These are phyloP conservation scores for Torulaspora indica DNA, from an alignment of 805 yeast species.

Conservation along the genomic window DNA sequence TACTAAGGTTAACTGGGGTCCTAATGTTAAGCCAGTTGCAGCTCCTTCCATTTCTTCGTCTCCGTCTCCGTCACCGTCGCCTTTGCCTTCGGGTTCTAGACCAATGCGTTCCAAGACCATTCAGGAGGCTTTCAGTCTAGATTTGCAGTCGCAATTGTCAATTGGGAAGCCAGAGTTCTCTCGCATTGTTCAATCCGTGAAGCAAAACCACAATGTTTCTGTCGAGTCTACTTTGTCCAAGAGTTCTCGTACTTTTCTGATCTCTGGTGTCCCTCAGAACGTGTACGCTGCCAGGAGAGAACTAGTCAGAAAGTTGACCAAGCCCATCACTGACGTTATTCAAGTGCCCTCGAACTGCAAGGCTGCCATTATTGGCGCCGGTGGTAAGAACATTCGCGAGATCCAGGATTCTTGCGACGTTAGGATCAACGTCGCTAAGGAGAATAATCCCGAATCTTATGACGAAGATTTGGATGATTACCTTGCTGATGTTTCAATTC, in stretches of 20 bases:
- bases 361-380: constrained; percentile 78
- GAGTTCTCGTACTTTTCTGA: constrained; percentile 75
- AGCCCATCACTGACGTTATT: constrained; percentile 59
- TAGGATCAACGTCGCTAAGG: constrained; percentile 53
- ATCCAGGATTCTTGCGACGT: constrained; percentile 68
- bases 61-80: constrained; percentile 21
- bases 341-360: constrained; percentile 72
- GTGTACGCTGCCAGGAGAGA: constrained; percentile 71
- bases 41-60: constrained; percentile 20
- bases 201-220: constrained; percentile 53
- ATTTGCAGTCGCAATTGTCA: constrained; percentile 60
- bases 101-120: constrained; percentile 54
- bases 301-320: constrained; percentile 68
- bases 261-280: constrained; percentile 65
- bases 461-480: constrained; percentile 58
- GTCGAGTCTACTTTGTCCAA: constrained; percentile 80
- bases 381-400: constrained; percentile 77
- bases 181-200: constrained; percentile 59
- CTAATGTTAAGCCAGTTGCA: constrained; percentile 43
- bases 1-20: constrained; percentile 41
- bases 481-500: constrained; percentile 57
- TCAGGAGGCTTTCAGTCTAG: constrained; percentile 76
- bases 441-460: constrained; percentile 36
- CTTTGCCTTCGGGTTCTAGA: constrained; percentile 36
- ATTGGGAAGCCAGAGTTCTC: constrained; percentile 62